Evolutionary conservation across 2,329 filamentous ascomycete genomes (phyloP), one percentile per base, ranked within the genome.

Genomic region (Metarhizium guizhouense): DNA sequence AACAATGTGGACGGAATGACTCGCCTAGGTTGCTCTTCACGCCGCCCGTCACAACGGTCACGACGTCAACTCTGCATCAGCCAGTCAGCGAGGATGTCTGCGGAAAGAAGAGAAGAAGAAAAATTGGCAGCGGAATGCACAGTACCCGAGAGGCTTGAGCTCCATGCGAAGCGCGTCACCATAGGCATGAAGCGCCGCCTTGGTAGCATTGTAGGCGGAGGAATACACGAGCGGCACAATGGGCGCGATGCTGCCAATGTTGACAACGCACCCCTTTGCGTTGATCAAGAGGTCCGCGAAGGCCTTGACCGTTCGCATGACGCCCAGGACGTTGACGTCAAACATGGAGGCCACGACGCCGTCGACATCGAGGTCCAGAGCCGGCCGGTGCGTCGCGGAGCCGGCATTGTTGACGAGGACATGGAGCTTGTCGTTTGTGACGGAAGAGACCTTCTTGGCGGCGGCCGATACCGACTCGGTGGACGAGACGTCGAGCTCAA

Each of bases 251-350:
- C 61, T 62, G 6, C 63, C 62, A 48, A 66, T 63, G 47, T 65
- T 66, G 42, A 62, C 59, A 32, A 67, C 58, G 18, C 57, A 59
- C 14, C 64, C 64, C n/a, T 53, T 52, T 1, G 61, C 59, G 10
- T 53, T 57, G n/a, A 65, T 61, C 29, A 65, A 50, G 32, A 62
- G 57, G 14, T 51, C 51, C 10, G 57, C 54, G 38, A 62, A 63
- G 32, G 56, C 55, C 47, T 63, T 58, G 11, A 64, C 60, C 50
- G 62, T 58, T 20, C 58, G 54, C 63, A 66, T 58, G 1, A 65
- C 56, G 0, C 70, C 72, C 63, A 71, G 75, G 34, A 75, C 61
- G 57, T 79, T 79, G 47, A 74, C 64, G 7, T 76, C 72, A 57
- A 73, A 75, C 52, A 75, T 58, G 32, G 59, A 60, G 34, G 65